Conservation (phyloP, 306 rosid genomes). For the Prunus davidiana region DNA sequence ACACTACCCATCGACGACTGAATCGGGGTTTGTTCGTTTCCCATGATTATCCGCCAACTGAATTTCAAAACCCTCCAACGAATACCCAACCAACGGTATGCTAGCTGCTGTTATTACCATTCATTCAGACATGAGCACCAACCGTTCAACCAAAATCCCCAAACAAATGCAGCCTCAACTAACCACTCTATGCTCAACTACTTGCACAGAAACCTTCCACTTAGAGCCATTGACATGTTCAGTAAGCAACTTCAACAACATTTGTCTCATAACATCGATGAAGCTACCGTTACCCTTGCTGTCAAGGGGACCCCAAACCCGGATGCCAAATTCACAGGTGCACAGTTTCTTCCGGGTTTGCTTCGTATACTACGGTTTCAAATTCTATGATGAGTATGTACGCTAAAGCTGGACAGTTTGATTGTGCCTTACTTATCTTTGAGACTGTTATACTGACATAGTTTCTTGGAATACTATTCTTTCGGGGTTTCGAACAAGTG, state of each 20-base stretch:
- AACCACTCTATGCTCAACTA: conserved; percentile 47
- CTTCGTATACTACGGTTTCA: conserved; percentile 40
- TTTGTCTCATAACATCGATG: conserved; percentile 33
- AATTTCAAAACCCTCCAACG: conserved; percentile 24
- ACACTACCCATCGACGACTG: conserved; percentile 39
- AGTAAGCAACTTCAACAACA: conserved; percentile 33
- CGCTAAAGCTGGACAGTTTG: conserved; percentile 48
- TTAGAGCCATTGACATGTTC: conserved; percentile 49
- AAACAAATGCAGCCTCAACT: conserved; percentile 34
- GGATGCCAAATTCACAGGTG: conserved; percentile 65
- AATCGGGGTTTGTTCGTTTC: not conserved
- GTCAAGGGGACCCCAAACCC: conserved; percentile 44
- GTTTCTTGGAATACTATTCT: conserved; percentile 90
- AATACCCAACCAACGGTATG: conserved; percentile 18
- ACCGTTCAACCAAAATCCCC: conserved; percentile 47
- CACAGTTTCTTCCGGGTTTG: conserved; percentile 46
- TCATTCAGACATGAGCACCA: conserved; percentile 42
- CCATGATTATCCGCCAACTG: conserved; percentile 46
- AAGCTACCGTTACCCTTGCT: conserved; percentile 55
- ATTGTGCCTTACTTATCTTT: conserved; percentile 45
- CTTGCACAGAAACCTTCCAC: conserved; percentile 41
- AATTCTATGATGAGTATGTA: conserved; percentile 89
- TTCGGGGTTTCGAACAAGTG: conserved; percentile 60
- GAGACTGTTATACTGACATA: conserved; percentile 45
- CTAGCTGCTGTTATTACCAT: conserved; percentile 7